phyloP scores from a whole-genome alignment of 2,329 filamentous ascomycete genomes.

The Hyphodiscus sp. region DNA sequence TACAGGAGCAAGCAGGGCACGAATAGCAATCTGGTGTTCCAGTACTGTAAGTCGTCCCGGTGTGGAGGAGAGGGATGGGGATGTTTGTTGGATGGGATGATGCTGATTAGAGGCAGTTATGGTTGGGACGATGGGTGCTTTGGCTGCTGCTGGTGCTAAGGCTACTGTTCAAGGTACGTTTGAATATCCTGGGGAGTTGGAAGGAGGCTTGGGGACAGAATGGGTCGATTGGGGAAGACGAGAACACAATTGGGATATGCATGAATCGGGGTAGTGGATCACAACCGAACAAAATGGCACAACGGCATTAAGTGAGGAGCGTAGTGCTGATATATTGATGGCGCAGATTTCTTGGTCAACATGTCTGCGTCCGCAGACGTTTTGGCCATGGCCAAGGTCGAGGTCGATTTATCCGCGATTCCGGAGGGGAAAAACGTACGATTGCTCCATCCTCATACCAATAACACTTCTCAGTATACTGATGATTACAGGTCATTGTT shows the following conservation, averaged over 20 bases:
- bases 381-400: slow-evolving; percentile 98
- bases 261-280: background rate
- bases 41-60: slow-evolving; percentile 53
- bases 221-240: slow-evolving; percentile 2
- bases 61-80: too few relatives aligned
- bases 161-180: slow-evolving; percentile 91
- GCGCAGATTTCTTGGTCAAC: slow-evolving; percentile 94
- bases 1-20: slow-evolving; percentile 69
- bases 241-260: slow-evolving; percentile 1
- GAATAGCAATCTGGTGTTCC: slow-evolving; percentile 77
- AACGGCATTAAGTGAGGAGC: slow-evolving; percentile 2
- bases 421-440: slow-evolving; percentile 99
- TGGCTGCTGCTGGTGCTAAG: slow-evolving; percentile 92
- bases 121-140: slow-evolving; percentile 89
- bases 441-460: slow-evolving; percentile 22
- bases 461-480: slow-evolving; percentile 10
- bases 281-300: background rate
- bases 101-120: slow-evolving; percentile 48
- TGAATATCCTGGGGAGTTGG: background rate
- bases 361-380: slow-evolving; percentile 99
- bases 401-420: slow-evolving; percentile 86
- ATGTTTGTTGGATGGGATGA: too few relatives aligned
- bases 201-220: too few relatives aligned
- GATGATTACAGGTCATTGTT: slow-evolving; percentile 71
- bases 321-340: slow-evolving; percentile 15